Evolutionary conservation across 768 basidiomycete genomes (phyloP), one percentile per base, ranked within the genome.

Genomic region (Amylocystis lapponica): DNA sequence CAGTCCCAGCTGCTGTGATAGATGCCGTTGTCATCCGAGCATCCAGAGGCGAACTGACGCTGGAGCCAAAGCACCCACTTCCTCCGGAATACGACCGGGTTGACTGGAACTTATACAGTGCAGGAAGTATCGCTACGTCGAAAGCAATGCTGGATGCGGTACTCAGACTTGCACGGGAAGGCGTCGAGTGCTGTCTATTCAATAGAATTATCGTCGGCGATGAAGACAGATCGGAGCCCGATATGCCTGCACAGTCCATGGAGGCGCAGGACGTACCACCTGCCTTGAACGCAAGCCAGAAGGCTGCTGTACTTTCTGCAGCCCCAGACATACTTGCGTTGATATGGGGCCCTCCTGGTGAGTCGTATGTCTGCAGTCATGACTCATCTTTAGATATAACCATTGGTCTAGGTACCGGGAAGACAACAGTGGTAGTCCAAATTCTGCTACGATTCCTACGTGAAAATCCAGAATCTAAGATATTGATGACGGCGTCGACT

Each of bases 331-430:
- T 60, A 9, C 54, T 82, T 22, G 74, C 78, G 23, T 53, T 84
- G 30, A 81, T 84, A 6, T 83, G 82, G 82, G 81, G 82, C 3
- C 81, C 82, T 8, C 82, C 82, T 48, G 79, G 81, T 77, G 31
- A 27, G 31, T 22, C 1, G n/a, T 40, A 16, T 13, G 3, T n/a
- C 16, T 36, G 21, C 10, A 14, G 6, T 36, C 9, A 30, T 11
- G 9, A 17, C 41, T 41, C 55, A 36, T 9, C 25, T 39, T 27
- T 13, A 30, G 7, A 12, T 7, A 4, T 48, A n/a, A n/a, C n/a
- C n/a, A n/a, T n/a, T n/a, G n/a, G 17, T 50, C 4, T 38, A 83
- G 82, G 82, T 0, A 85, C 82, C 0, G 81, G 83, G 27, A 85
- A 84, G 57, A 83, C 81, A 0, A 83, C 80, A 0, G 81, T 83